Evolutionary conservation across 2,329 filamentous ascomycete species (phyloP).

Genomic region (Rhytidhysteron rufulum): DNA sequence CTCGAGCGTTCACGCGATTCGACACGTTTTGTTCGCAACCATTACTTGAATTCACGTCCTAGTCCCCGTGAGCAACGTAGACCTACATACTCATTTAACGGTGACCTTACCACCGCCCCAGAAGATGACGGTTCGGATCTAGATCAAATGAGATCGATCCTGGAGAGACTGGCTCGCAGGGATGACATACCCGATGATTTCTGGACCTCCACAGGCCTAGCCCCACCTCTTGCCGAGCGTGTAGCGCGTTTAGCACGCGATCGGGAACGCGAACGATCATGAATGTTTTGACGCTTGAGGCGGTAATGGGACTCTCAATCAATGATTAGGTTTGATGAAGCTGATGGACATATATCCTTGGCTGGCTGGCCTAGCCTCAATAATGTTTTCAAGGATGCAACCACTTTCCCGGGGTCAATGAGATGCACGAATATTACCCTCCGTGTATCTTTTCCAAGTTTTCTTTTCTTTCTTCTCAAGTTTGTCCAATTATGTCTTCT

Average conservation of each 20-base stretch:
- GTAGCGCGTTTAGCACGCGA: conserved; percentile 30
- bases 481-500: too few relatives aligned
- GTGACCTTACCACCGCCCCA: conserved; percentile 11
- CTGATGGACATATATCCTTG: too few relatives aligned
- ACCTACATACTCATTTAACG: conserved; percentile 7
- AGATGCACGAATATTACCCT: too few relatives aligned
- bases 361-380: too few relatives aligned
- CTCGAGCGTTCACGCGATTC: conserved; percentile 24
- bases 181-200: conserved; percentile 79
- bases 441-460: too few relatives aligned
- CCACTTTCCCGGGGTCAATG: too few relatives aligned
- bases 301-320: too few relatives aligned
- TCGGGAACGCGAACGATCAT: conserved; percentile 19
- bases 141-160: conserved; percentile 66
- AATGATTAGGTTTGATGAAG: too few relatives aligned
- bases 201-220: conserved; percentile 57
- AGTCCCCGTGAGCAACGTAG: neutral
- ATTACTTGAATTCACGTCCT: conserved; percentile 12
- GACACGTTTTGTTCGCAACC: conserved; percentile 24
- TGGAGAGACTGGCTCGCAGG: conserved; percentile 64
- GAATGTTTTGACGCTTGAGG: too few relatives aligned
- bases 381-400: too few relatives aligned
- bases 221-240: conserved; percentile 30
- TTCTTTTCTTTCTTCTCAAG: too few relatives aligned
- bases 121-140: conserved; percentile 36